These are phyloP conservation scores for Gloeophyllum trabeum DNA, from an alignment of 768 basidiomycete genomes.

Conservation along the genomic window DNA sequence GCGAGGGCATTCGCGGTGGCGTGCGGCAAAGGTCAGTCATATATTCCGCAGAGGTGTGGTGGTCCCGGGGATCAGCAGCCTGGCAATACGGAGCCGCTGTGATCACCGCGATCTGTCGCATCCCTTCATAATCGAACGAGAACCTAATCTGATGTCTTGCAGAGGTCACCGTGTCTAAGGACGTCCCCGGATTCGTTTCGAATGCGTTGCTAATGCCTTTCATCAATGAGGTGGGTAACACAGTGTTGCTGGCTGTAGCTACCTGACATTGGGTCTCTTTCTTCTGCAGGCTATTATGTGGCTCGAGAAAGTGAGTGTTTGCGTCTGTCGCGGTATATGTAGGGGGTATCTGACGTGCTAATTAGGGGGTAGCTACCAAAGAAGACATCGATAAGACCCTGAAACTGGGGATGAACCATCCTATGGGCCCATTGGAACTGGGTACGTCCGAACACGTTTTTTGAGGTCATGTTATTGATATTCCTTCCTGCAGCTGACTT, in stretches of 20 bases:
- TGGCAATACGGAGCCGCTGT: too few relatives aligned
- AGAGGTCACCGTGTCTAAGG: conserved; percentile 87
- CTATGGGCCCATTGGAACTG: conserved; percentile 89
- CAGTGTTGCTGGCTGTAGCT: too few relatives aligned
- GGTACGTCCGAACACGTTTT: conserved; percentile 26
- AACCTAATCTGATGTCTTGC: conserved; percentile 4
- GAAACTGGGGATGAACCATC: conserved; percentile 87
- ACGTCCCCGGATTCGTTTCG: conserved; percentile 93
- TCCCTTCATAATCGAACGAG: too few relatives aligned
- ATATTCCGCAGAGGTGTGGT: too few relatives aligned
- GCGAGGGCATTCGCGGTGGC: conserved; percentile 76
- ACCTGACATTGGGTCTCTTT: background rate
- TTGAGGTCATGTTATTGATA: background rate
- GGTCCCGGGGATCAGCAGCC: background rate
- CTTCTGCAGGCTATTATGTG: conserved; percentile 78
- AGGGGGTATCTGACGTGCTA: background rate
- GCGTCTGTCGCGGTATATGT: background rate
- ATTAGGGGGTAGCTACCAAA: conserved; percentile 77
- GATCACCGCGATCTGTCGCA: too few relatives aligned
- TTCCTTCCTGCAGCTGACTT: conserved; percentile 19
- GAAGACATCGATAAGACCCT: conserved; percentile 96
- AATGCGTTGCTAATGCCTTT: conserved; percentile 95
- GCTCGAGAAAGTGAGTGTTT: conserved; percentile 64
- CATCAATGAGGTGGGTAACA: conserved; percentile 71
- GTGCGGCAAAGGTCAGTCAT: conserved; percentile 69